A percentile compares a stretch with the other conserved stretches of the same genome.
Evolutionary conservation across 78 protist genomes (phyloP).

Genomic region (Anaeramoeba flamelloides): DNA sequence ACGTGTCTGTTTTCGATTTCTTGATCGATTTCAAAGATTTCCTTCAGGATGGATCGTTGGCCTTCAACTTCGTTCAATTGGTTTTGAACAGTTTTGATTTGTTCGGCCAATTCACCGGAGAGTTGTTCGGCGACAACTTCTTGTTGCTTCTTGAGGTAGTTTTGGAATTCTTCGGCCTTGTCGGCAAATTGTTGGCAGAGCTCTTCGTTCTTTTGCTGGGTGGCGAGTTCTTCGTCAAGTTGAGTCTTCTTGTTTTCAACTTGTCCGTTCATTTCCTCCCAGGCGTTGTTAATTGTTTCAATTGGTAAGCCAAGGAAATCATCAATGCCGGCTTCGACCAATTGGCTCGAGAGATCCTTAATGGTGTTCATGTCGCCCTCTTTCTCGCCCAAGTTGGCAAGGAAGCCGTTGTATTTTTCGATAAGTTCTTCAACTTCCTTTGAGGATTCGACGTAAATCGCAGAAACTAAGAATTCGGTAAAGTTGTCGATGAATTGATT

Average conservation of each 20-base stretch:
- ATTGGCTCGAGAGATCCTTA: too few relatives aligned
- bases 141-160: not conserved
- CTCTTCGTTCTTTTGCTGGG: not conserved
- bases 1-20: too few relatives aligned
- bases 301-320: not conserved
- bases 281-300: not conserved
- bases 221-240: not conserved
- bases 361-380: too few relatives aligned
- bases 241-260: not conserved
- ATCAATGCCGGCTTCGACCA: not conserved
- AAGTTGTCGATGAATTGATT: not conserved
- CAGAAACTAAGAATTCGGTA: not conserved
- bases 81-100: too few relatives aligned
- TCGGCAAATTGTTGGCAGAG: not conserved
- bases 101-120: not conserved
- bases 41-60: too few relatives aligned
- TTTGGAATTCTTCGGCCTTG: not conserved
- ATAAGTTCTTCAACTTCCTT: not conserved
- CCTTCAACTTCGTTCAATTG: too few relatives aligned
- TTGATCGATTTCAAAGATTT: too few relatives aligned
- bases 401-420: too few relatives aligned
- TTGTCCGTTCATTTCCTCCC: not conserved
- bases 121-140: not conserved
- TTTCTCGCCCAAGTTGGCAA: too few relatives aligned
- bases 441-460: not conserved